Evolutionary conservation across 148 eudicot genomes (phyloP), one percentile per base, ranked within the genome.

Genomic region (Amaranthus hypochondriacus): DNA sequence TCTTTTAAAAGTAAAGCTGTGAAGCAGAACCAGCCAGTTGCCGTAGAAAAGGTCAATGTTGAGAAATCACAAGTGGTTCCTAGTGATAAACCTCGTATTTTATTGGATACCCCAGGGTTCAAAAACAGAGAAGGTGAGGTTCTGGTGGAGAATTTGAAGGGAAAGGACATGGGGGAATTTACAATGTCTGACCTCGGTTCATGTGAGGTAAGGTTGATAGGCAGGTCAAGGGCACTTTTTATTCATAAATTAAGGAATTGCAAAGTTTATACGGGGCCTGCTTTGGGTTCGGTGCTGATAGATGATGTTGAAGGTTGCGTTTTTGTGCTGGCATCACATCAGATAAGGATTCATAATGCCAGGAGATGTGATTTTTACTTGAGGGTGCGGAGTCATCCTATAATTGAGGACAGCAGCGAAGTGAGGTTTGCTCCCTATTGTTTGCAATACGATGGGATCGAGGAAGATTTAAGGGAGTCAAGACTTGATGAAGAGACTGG

Each of bases 341-440:
- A 93, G 75, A 90, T 93, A 46, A 84, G 98, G 89, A 82, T 90
- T 78, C 98, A 90, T 84, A 83, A 85, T 78, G 94, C 98, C 2
- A 87, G 73, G 58, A 71, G 56, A 10, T 84, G 92, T 85, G 96
- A 90, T 71, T 90, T 90, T 77, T 89, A 90, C 81, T 77, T 90
- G 75, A 81, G 97, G 77, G 94, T 84, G 9, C 78, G 98, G 74
- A 93, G 98, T 78, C 85, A 87, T 47, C 98, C 98, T 6, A 91
- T 93, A 47, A 86, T 93, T 42, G 98, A 91, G 87, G 96, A 91
- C 57, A 71, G 98, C 67, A 74, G 49, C 69, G 86, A 78, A 11
- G 96, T 90, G 70, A 86, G 96, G 72, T 90, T 93, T 83, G 98
- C 94, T 1, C 96, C 96, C 0, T 90, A 89, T 73, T 85, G 90